Conservation (phyloP, 2,329 filamentous ascomycete genomes). For the Trichoderma brevicompactum region DNA sequence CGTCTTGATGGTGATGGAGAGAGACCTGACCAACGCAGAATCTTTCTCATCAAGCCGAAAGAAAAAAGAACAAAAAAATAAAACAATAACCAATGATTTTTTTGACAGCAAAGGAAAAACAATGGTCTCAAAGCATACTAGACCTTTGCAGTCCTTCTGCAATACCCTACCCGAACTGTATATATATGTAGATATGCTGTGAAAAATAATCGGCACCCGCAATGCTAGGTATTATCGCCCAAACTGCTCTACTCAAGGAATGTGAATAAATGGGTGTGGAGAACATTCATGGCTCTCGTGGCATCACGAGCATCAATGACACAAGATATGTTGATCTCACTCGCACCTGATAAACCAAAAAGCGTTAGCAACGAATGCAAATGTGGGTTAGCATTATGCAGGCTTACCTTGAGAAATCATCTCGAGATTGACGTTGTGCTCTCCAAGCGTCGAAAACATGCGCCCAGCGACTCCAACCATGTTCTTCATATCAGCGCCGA, state of each 20-base stretch:
- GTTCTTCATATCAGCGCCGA: constrained; percentile 96
- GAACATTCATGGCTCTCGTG: constrained; percentile 89
- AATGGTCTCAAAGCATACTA: background rate
- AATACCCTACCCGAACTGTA: background rate
- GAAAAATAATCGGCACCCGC: background rate
- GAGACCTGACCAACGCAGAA: background rate
- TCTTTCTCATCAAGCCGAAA: background rate
- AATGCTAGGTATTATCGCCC: constrained; percentile 6
- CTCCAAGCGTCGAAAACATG: constrained; percentile 94
- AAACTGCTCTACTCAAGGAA: constrained; percentile 70
- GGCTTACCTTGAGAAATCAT: constrained; percentile 94
- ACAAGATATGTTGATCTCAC: constrained; percentile 98
- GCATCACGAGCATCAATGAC: constrained; percentile 93
- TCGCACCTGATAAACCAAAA: constrained; percentile 68
- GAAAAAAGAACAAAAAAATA: background rate
- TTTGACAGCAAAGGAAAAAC: background rate
- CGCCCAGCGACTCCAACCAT: constrained; percentile 91
- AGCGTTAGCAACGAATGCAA: constrained; percentile 9
- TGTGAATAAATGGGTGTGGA: constrained; percentile 96
- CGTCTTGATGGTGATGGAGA: background rate
- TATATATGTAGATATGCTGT: background rate
- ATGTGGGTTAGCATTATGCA: background rate
- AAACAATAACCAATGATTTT: background rate
- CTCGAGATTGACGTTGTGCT: constrained; percentile 95
- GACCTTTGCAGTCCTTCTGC: background rate